Evolutionary conservation across 495 filamentous ascomycete species (phyloP).

Genomic region (Talaromyces borbonicus): DNA sequence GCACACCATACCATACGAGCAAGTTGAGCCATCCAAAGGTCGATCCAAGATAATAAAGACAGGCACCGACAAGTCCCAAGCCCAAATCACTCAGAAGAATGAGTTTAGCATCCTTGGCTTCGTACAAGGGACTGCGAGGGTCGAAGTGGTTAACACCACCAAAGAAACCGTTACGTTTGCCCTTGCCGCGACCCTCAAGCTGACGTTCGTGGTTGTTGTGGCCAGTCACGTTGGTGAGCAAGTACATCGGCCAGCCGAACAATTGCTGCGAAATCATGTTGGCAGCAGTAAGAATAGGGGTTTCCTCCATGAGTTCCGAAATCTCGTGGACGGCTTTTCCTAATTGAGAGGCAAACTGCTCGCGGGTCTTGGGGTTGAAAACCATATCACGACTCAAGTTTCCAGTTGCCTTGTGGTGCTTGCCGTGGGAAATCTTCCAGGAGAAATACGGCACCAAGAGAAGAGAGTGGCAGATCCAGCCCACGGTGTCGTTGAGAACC

Average conservation of each 20-base stretch:
- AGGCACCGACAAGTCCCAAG: conserved; percentile 46
- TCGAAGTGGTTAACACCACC: conserved; percentile 91
- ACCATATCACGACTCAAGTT: conserved; percentile 97
- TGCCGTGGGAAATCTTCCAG: conserved; percentile 88
- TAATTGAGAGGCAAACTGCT: conserved; percentile 59
- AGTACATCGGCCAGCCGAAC: conserved; percentile 83
- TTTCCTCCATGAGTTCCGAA: conserved; percentile 84
- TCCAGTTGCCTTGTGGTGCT: conserved; percentile 94
- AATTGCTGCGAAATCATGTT: conserved; percentile 75
- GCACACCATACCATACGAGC: conserved; percentile 85
- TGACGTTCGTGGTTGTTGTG: conserved; percentile 86
- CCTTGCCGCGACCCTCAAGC: conserved; percentile 77
- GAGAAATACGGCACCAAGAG: conserved; percentile 84
- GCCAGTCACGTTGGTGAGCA: conserved; percentile 75
- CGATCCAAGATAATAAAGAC: conserved; percentile 51
- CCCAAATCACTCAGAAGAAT: conserved; percentile 80
- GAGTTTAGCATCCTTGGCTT: conserved; percentile 74
- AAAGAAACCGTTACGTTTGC: conserved; percentile 75
- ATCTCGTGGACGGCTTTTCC: conserved; percentile 69
- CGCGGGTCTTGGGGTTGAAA: conserved; percentile 79
- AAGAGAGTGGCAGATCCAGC: conserved; percentile 73
- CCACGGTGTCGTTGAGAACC: conserved; percentile 73
- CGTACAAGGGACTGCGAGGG: conserved; percentile 79
- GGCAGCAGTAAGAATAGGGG: conserved; percentile 68
- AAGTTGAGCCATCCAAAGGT: conserved; percentile 79